Base-by-base conservation (phyloP, 129 eudicot genomes). In the Dittrichia graveolens region DNA sequence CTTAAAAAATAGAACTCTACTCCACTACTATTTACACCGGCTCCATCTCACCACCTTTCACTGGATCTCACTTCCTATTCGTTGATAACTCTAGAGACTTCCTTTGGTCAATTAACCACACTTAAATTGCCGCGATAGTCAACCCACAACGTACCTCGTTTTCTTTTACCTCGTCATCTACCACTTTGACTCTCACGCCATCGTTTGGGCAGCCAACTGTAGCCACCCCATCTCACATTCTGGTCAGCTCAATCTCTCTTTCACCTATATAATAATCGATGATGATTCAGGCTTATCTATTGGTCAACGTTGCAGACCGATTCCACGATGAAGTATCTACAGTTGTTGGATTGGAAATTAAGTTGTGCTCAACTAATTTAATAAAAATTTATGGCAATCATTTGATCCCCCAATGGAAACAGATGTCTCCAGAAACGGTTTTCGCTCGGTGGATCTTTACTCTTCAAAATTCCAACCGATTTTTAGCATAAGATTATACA, bases 151-250 rank as follows among this genome's bases (percentile, higher is more conserved):
- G 68, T 3, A 75, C 78, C 13, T 84, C 85, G 46, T 39, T 47
- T 6, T 73, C 79, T 88, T 86, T 81, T 84, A 91, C 84, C 61
- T 91, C 8, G 73, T 86, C n/a, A 61, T 91, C 52, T 73, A 81
- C 74, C 97, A 91, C 69, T 45, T 71, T 9, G 76, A 14, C 18
- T 84, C 97, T 47, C 71, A 79, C 62, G 65, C 85, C 46, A 65
- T 88, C 74, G 44, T 79, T 13, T 91, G 97, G 97, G 38, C 90
- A 13, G 97, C 92, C 16, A 91, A 91, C 56, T 90, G 87, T 3
- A 85, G 86, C 47, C 57, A 77, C 65, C 92, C 96, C 5, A 67
- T 88, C 31, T 79, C 96, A 2, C 67, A 54, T 16, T 84, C 91
- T 0, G 92, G 86, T 43, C 39, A 68, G 43, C 37, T 86, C 80